Percentiles rank a stretch among this genome's conserved stretches.
These are phyloP conservation scores for Auriscalpium orientale DNA, from an alignment of 768 basidiomycete species.

Conservation along the genomic window DNA sequence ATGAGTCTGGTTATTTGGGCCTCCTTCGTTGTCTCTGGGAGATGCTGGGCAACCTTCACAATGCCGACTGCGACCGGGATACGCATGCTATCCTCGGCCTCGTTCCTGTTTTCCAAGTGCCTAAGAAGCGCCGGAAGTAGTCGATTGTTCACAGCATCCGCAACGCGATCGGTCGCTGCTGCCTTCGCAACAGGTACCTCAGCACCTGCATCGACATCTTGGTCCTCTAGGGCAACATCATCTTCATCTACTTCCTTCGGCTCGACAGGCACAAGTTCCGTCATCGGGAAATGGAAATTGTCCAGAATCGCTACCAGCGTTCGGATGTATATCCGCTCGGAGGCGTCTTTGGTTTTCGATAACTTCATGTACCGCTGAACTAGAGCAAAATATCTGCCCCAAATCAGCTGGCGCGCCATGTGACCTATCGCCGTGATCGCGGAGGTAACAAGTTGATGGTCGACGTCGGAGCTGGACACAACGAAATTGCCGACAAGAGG, in stretches of 20 bases:
- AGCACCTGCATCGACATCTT: conserved; percentile 21
- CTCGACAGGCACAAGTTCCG: conserved; percentile 36
- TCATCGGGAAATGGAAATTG: conserved; percentile 87
- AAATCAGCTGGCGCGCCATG: conserved; percentile 68
- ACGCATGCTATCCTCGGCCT: conserved; percentile 76
- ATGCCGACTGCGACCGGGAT: conserved; percentile 87
- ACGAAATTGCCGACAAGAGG: conserved; percentile 84
- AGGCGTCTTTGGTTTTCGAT: conserved; percentile 55
- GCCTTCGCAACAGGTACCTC: conserved; percentile 1
- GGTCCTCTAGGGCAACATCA: conserved; percentile 20
- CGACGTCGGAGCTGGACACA: conserved; percentile 46
- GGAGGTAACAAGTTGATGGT: conserved; percentile 88
- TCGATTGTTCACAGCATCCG: conserved; percentile 66
- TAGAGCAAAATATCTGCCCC: conserved; percentile 76
- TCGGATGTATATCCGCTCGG: conserved; percentile 79
- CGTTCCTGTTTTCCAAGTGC: conserved; percentile 77
- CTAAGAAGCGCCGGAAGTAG: conserved; percentile 74
- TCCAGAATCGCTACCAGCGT: conserved; percentile 79
- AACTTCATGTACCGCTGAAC: conserved; percentile 77
- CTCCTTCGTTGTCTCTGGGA: conserved; percentile 57
- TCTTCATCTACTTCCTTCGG: conserved; percentile 18
- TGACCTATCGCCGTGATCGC: conserved; percentile 74
- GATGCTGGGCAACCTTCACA: conserved; percentile 71
- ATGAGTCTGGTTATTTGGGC: conserved; percentile 69
- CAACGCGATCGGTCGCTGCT: conserved; percentile 33